These are phyloP conservation scores for Colletotrichum liaoningense DNA, from an alignment of 2,329 filamentous ascomycete genomes.

Conservation along the genomic window DNA sequence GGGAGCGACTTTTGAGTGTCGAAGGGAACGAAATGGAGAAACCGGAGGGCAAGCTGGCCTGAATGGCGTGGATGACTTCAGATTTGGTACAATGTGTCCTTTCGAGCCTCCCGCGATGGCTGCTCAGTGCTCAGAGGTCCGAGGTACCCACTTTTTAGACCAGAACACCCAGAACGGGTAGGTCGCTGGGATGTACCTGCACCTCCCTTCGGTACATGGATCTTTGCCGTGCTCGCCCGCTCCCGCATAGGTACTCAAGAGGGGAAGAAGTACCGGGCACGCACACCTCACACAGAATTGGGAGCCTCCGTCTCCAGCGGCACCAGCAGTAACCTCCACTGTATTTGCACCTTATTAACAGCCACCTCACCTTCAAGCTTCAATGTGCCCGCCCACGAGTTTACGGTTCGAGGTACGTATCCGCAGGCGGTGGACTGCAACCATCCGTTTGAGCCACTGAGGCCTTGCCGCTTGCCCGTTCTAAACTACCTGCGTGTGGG, in stretches of 20 bases:
- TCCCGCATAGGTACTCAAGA: constrained; percentile 7
- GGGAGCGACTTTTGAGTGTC: constrained; percentile 13
- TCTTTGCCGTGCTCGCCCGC: not conserved
- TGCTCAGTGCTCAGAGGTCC: constrained; percentile 26
- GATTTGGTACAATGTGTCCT: constrained; percentile 36
- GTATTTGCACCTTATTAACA: not conserved
- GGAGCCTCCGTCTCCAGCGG: not conserved
- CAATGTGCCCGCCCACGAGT: constrained; percentile 1
- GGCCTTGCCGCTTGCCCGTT: constrained; percentile 9
- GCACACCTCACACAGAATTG: not conserved
- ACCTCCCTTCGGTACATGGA: not conserved
- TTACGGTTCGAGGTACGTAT: constrained; percentile 32
- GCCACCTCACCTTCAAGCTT: constrained; percentile 1
- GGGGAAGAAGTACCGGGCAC: constrained; percentile 20
- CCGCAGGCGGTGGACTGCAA: constrained; percentile 30
- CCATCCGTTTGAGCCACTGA: constrained; percentile 24
- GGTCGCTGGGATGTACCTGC: constrained; percentile 29
- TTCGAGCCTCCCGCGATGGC: constrained; percentile 34
- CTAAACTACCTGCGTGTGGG: constrained; percentile 6
- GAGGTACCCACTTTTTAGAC: constrained; percentile 35
- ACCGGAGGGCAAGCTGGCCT: constrained; percentile 31
- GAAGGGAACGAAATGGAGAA: constrained; percentile 1
- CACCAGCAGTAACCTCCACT: not conserved
- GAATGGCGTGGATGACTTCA: constrained; percentile 33
- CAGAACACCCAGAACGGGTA: constrained; percentile 32